These are phyloP conservation scores for Trametes punicea DNA, from an alignment of 768 basidiomycete species.

Conservation along the genomic window DNA sequence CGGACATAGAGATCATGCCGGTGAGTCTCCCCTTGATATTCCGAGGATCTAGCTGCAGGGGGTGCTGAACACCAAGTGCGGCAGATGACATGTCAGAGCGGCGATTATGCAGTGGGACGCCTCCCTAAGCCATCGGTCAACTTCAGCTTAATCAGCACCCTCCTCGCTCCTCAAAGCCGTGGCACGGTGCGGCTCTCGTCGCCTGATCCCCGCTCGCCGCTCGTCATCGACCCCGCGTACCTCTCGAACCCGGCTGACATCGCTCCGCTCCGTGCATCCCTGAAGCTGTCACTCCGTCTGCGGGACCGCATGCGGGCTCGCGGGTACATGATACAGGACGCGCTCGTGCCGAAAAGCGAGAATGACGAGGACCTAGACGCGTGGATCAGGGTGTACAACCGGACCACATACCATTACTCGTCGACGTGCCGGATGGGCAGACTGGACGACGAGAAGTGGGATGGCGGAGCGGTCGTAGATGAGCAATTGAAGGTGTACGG, in stretches of 20 bases:
- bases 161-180: constrained; percentile 25
- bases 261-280: constrained; percentile 23
- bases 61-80: too few species aligned
- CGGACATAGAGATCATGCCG: constrained; percentile 41
- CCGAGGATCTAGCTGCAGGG: too few species aligned
- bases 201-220: constrained; percentile 28
- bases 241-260: constrained; percentile 29
- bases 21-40: constrained; percentile 15
- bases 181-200: constrained; percentile 32
- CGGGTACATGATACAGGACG: constrained; percentile 20
- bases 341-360: constrained; percentile 27
- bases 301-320: constrained; percentile 17
- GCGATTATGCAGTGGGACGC: not conserved
- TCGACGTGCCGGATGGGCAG: constrained; percentile 37
- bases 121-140: constrained; percentile 13
- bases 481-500: constrained; percentile 43
- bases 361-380: constrained; percentile 32
- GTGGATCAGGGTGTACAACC: constrained; percentile 25
- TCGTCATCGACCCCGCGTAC: constrained; percentile 31
- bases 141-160: constrained; percentile 22
- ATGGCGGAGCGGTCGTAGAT: constrained; percentile 37
- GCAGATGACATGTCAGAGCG: constrained; percentile 22
- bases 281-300: constrained; percentile 24
- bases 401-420: constrained; percentile 36
- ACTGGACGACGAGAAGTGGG: constrained; percentile 3